Conservation (phyloP, 2,329 filamentous ascomycete species). For the Aspergillus sp. region DNA sequence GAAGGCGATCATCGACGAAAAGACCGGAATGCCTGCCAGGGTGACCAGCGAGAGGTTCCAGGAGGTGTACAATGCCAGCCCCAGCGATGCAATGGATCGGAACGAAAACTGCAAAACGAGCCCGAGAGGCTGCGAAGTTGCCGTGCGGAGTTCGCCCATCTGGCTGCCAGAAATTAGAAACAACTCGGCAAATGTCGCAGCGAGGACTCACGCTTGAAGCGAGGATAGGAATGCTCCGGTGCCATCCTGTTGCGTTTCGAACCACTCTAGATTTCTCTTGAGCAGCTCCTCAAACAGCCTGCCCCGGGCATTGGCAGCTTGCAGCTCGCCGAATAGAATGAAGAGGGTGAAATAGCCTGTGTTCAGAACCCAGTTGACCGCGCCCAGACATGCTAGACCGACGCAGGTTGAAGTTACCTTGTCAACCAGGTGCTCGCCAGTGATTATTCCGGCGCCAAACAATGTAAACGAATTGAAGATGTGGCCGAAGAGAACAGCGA, state of each 20-base stretch:
- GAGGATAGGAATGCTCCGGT: conserved; percentile 60
- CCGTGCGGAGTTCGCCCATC: conserved; percentile 69
- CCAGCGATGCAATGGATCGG: conserved; percentile 56
- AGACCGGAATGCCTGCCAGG: conserved; percentile 61
- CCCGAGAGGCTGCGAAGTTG: conserved; percentile 71
- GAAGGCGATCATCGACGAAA: conserved; percentile 50
- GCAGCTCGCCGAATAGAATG: conserved; percentile 70
- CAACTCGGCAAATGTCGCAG: neutral
- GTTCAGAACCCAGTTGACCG: conserved; percentile 57
- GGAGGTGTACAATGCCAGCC: conserved; percentile 66
- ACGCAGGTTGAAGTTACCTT: conserved; percentile 53
- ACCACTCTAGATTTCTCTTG: conserved; percentile 71
- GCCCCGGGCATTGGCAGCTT: conserved; percentile 57
- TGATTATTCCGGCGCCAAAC: conserved; percentile 50
- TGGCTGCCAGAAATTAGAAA: conserved; percentile 46
- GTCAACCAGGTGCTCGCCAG: conserved; percentile 43
- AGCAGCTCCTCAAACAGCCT: conserved; percentile 60
- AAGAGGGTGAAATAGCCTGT: conserved; percentile 60
- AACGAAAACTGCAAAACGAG: conserved; percentile 55
- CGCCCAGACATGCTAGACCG: conserved; percentile 54
- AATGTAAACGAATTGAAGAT: conserved; percentile 63
- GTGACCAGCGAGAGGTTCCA: conserved; percentile 79
- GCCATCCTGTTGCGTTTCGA: conserved; percentile 63
- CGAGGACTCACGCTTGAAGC: conserved; percentile 59
- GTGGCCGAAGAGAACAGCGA: conserved; percentile 62